Evolutionary conservation across 2,329 filamentous ascomycete genomes (phyloP), one percentile per base, ranked within the genome.

Genomic region (Tolypocladium paradoxum): DNA sequence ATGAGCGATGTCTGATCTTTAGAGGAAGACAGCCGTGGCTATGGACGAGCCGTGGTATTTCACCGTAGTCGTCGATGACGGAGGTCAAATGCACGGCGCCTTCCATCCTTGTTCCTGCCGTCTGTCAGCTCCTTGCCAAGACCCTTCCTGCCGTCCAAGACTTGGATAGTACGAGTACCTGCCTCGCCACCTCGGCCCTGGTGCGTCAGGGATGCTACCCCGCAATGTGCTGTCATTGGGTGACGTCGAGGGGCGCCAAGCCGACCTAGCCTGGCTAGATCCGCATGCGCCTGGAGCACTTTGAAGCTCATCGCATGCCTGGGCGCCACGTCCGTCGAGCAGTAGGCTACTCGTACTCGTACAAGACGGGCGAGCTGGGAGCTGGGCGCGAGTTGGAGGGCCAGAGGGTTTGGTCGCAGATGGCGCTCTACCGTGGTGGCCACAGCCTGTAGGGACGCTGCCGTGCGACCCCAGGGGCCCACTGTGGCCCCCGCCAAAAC

Each of bases 201-300:
- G 12, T 27, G 40, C 47, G 47, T 36, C 55, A 57, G 51, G 55
- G 53, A 57, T 54, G 45, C 36, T 57, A 57, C 55, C 55, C 55
- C 55, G 55, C 55, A 57, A 54, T 55, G 47, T 45, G 51, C 40
- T 48, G 47, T 20, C 35, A 54, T 54, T 55, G 55, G 55, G 31
- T 27, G 36, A 48, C 29, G 38, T 31, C 35, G 27, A 12, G 24
- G 24, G 11, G 12, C 12, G 53, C 45, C 49, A 54, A 31, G 36
- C 24, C 20, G 34, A 16, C n/a, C n/a, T n/a, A n/a, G 34, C n/a
- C 20, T 27, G 33, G 48, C 35, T 38, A 49, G 51, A 20, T 47
- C 24, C 24, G 18, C 27, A 20, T 20, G 27, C 20, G 40, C 24
- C 24, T 24, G 37, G 35, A 16, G 35, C 35, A 4, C 35, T n/a